These are phyloP conservation scores for Yamadazyma nakazawae DNA, from an alignment of 805 yeast species.

Conservation along the genomic window DNA sequence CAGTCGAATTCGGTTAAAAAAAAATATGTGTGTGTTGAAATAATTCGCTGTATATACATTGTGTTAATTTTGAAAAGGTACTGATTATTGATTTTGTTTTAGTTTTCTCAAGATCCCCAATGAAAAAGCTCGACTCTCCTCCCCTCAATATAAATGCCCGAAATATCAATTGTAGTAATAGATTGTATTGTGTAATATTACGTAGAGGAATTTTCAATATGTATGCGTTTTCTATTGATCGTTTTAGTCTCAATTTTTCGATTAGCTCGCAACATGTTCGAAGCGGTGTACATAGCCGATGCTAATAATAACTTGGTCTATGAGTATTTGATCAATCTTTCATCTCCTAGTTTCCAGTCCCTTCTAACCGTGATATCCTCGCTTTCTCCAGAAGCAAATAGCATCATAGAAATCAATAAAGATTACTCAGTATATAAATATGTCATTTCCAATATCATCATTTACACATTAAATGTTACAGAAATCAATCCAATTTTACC, in stretches of 20 bases:
- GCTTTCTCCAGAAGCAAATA: slow-evolving; percentile 10
- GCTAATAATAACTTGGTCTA: slow-evolving; percentile 29
- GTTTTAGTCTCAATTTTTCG: neutral
- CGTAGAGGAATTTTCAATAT: no score
- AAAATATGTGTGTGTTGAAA: slow-evolving; percentile 11
- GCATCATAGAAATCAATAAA: slow-evolving; percentile 27
- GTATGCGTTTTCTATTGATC: neutral
- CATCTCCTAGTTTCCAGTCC: slow-evolving; percentile 32
- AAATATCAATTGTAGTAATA: neutral
- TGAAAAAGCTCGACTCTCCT: slow-evolving; percentile 12
- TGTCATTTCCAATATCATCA: slow-evolving; percentile 20
- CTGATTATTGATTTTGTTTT: neutral
- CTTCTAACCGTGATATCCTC: slow-evolving; percentile 15
- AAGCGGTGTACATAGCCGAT: slow-evolving; percentile 43
- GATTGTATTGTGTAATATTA: no score
- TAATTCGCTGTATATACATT: neutral
- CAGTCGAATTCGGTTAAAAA: slow-evolving; percentile 3
- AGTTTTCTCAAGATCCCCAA: slow-evolving; percentile 10
- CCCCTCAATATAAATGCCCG: slow-evolving; percentile 11
- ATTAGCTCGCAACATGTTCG: slow-evolving; percentile 26
- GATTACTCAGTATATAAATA: slow-evolving; percentile 27
- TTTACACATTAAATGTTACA: slow-evolving; percentile 27
- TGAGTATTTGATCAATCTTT: slow-evolving; percentile 31
- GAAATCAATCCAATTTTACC: slow-evolving; percentile 51
- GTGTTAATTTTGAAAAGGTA: neutral